Evolutionary conservation across 805 yeast species (phyloP), one percentile per base, ranked within the genome.

Genomic region (Wickerhamiella shivajii): DNA sequence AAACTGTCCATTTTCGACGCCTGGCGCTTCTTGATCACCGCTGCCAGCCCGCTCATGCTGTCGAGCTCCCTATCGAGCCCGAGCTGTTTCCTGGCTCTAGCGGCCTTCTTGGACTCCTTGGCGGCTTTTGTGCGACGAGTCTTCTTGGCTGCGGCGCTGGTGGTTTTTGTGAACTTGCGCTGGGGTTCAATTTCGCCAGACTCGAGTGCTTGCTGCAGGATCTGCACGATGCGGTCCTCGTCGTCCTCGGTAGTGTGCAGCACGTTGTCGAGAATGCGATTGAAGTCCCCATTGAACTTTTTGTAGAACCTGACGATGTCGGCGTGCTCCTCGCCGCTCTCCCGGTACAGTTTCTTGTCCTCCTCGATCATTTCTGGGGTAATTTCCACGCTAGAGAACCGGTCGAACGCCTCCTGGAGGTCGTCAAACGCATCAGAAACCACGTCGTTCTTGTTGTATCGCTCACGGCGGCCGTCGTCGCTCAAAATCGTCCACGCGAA

Each of bases 391-490:
- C 50, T 45, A 34, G 52, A 52, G 40, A 51, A 44, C 18, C 47
- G 49, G n/a, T 51, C 44, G 35, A 60, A 60, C 39, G 53, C 49
- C 27, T 59, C 65, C 22, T 47, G 48, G 41, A 63, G 46, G 5
- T 44, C 42, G 13, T 51, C 52, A 7, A 44, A 56, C 25, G 47
- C 50, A 2, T 66, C 72, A 6, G 61, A 66, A 19, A 74, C 48
- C 2, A 71, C 62, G 1, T 93, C 93, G 0, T 87, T 76, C n/a
- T 53, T 49, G 46, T 83, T 93, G 48, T 69, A 83, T 14, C 67
- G 52, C 27, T 59, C 59, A 18, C 81, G 60, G 41, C 68, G 65
- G 23, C 53, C 51, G 1, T 64, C 57, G 47, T 83, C 90, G 18
- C 70, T 61, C 17, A 83, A 57, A 1, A 83, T 63, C 27, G 74